Evolutionary conservation across 768 basidiomycete species (phyloP).

Genomic region (Amanita phalloides): DNA sequence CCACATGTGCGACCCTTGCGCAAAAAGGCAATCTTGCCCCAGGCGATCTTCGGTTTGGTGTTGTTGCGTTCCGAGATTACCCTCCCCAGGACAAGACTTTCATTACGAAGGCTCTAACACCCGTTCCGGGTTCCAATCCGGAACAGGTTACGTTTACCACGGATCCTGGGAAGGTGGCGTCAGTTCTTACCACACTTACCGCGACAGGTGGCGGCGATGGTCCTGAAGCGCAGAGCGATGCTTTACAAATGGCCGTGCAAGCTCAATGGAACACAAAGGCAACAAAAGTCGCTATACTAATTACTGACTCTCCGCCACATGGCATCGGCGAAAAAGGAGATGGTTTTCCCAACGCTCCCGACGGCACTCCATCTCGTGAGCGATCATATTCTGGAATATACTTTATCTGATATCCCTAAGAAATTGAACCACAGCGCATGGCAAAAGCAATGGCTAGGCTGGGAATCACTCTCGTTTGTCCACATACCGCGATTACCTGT

Average conservation of each 20-base stretch:
- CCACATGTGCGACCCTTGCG: not conserved
- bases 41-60: not conserved
- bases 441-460: slow-evolving; percentile 34
- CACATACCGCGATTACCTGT: slow-evolving; percentile 1
- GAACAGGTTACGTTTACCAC: not conserved
- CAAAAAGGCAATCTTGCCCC: not conserved
- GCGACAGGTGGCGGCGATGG: slow-evolving; percentile 36
- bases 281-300: slow-evolving; percentile 42
- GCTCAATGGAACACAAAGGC: slow-evolving; percentile 39
- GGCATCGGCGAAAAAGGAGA: slow-evolving; percentile 46
- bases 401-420: slow-evolving; percentile 3
- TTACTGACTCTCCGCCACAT: slow-evolving; percentile 52
- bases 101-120: not conserved
- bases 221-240: slow-evolving; percentile 49
- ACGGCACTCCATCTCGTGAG: slow-evolving; percentile 1
- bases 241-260: slow-evolving; percentile 34
- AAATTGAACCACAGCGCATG: slow-evolving; percentile 20
- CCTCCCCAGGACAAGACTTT: slow-evolving; percentile 12
- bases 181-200: slow-evolving; percentile 28
- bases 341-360: slow-evolving; percentile 18
- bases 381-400: not conserved
- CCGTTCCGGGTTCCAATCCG: not conserved
- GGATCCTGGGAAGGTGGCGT: slow-evolving; percentile 10
- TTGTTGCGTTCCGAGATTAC: not conserved
- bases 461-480: slow-evolving; percentile 40